A percentile compares a stretch with the other conserved stretches of the same genome.
phyloP scores from a whole-genome alignment of 441 rosid species.

The Cnidoscolus chayamansa region DNA sequence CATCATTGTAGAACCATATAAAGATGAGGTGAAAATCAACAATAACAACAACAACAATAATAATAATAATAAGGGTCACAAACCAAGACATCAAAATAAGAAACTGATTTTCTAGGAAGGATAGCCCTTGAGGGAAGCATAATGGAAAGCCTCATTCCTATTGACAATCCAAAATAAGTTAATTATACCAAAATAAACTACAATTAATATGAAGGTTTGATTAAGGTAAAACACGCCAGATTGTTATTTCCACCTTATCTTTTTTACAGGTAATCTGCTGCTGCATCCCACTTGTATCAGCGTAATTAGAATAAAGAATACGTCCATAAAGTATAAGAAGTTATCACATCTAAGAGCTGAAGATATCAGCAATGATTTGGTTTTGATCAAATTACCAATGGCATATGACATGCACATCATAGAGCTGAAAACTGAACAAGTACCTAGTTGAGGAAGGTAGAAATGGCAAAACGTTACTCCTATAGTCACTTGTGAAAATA shows the following conservation, averaged over 20 bases:
- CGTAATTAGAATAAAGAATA: neutral
- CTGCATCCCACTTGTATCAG: neutral
- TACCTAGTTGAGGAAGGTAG: neutral
- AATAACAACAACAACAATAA: too few species aligned
- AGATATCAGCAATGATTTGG: neutral
- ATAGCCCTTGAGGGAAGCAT: neutral
- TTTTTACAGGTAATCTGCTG: neutral
- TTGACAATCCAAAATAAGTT: neutral
- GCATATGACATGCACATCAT: neutral
- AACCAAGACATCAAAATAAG: neutral
- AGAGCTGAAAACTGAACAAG: neutral
- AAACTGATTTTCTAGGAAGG: neutral
- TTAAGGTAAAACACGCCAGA: neutral
- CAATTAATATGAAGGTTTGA: neutral
- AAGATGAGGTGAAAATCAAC: neutral
- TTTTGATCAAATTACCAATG: neutral
- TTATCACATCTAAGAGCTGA: neutral
- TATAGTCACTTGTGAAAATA: neutral
- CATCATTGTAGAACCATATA: neutral
- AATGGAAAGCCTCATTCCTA: neutral
- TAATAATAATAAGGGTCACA: neutral
- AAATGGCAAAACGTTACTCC: neutral
- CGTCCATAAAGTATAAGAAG: neutral
- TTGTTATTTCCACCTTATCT: neutral
- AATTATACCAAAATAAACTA: neutral